Evolutionary conservation across 2,329 filamentous ascomycete genomes (phyloP), one percentile per base, ranked within the genome.

Genomic region (Trichoderma sp.): DNA sequence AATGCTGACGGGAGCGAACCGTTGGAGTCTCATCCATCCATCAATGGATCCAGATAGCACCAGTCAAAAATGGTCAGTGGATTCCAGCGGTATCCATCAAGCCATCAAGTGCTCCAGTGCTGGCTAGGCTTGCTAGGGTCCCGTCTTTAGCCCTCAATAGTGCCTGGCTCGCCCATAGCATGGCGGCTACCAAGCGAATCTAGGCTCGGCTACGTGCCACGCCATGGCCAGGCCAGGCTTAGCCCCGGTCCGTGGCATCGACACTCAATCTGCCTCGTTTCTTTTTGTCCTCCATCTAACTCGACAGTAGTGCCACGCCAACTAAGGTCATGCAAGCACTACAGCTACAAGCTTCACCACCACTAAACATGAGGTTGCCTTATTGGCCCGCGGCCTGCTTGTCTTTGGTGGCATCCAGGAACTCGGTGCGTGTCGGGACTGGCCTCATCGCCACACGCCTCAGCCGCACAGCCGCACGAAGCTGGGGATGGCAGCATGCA

Each of bases 231-330:
- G 6, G 12, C 53, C 4, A 14, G 67, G 67, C 53, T 41, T 71
- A 71, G 67, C 53, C 50, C 16, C 50, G 1, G 11, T 18, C 45
- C 8, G 50, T 60, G 21, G 31, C 24, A 38, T 38, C 33, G 18
- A 6, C 33, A 69, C 67, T 60, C 21, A 71, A 71, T 71, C 67
- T 71, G 53, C 67, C 50, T 71, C 67, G 50, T 16, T 71, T 29
- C 41, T 45, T 45, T 18, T 8, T n/a, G 41, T 45, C 41, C 41
- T 45, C 7, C 14, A 14, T 45, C 21, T 38, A 6, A n/a, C n/a
- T n/a, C n/a, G n/a, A 45, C 31, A 18, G 41, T 50, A 62, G 35
- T 21, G 35, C 35, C 27, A 62, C 68, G 6, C 66, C 66, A 45
- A 21, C 33, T 24, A 21, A 35, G 24, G 53, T 41, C 56, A 56